Base-by-base conservation (phyloP, 495 filamentous ascomycete species). In the Penicillium goetzii region DNA sequence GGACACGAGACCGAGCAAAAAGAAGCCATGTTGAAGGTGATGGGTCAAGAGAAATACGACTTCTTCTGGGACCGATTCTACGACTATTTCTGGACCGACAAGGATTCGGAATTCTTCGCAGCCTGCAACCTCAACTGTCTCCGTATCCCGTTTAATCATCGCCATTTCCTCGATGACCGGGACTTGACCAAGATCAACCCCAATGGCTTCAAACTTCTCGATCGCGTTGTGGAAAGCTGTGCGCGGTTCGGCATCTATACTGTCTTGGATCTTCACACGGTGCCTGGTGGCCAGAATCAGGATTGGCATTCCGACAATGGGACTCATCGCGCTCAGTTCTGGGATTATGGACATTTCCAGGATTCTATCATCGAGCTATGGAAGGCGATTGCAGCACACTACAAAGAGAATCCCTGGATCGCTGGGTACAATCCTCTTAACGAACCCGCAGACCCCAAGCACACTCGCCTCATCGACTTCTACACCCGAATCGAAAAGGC, bases 111-210 rank as follows among this genome's bases (percentile, higher is more conserved):
- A 23, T 47, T 47, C 43, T 47, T 47, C 21, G 43, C 43, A 4
- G 15, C 43, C 9, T 47, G 43, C 43, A 47, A 47, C 43, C 43
- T 47, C 43, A 47, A 47, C 19, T 47, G 43, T 14, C 43, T 47
- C 19, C 43, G 43, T 14, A 47, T 47, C 11, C 43, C 43, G 10
- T 47, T 47, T 10, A 47, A 47, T 47, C 21, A 47, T 25, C 43
- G 43, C 43, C 43, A 47, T 23, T 47, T 47, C 7, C 8, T 47
- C 12, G 43, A 47, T 25, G 43, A 47, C 4, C 9, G 21, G 10
- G 43, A 47, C 19, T 47, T 47, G 43, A 47, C 43, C 21, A 47
- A 47, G 43, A 25, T 47, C 43, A 47, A 47, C 10, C 43, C 43
- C 43, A 47, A 47, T 14, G 43, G 43, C 9, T 47, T 47, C 21